These are phyloP conservation scores for Xerocomus potaroensis DNA, from an alignment of 768 basidiomycete genomes.

Conservation along the genomic window DNA sequence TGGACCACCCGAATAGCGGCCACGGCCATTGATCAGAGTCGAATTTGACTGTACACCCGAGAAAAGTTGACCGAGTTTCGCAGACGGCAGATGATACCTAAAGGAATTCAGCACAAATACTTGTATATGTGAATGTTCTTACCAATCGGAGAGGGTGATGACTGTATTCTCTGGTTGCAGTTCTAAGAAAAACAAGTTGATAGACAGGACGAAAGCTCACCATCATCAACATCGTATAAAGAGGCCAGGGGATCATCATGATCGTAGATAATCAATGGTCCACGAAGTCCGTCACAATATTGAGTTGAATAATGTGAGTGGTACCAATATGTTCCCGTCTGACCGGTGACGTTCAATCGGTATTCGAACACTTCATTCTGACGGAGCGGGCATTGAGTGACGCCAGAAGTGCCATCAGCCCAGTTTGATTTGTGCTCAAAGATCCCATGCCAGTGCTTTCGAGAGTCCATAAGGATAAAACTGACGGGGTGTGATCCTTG, in stretches of 20 bases:
- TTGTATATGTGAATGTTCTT: not conserved
- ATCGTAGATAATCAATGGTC: conserved; percentile 39
- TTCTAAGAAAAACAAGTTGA: not conserved
- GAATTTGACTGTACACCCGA: conserved; percentile 25
- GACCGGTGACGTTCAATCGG: conserved; percentile 24
- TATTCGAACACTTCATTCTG: conserved; percentile 35
- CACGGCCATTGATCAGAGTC: conserved; percentile 34
- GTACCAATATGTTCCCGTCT: conserved; percentile 41
- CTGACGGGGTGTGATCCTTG: not conserved
- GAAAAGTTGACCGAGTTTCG: conserved; percentile 8
- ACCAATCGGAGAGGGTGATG: conserved; percentile 42
- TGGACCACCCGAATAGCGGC: not conserved
- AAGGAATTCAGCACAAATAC: conserved; percentile 1
- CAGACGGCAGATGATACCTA: conserved; percentile 34
- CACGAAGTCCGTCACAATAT: conserved; percentile 34
- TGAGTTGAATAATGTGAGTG: conserved; percentile 42
- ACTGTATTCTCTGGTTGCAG: not conserved
- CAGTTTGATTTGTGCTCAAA: conserved; percentile 35
- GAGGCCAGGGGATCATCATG: conserved; percentile 10
- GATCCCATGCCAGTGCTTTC: conserved; percentile 41
- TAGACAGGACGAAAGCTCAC: not conserved
- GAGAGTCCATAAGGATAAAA: not conserved
- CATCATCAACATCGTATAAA: conserved; percentile 35
- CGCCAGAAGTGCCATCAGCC: conserved; percentile 41
- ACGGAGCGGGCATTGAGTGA: conserved; percentile 40